These are phyloP conservation scores for Phytophthora rubi DNA, from an alignment of 352 stramenopile genomes.

Conservation along the genomic window DNA sequence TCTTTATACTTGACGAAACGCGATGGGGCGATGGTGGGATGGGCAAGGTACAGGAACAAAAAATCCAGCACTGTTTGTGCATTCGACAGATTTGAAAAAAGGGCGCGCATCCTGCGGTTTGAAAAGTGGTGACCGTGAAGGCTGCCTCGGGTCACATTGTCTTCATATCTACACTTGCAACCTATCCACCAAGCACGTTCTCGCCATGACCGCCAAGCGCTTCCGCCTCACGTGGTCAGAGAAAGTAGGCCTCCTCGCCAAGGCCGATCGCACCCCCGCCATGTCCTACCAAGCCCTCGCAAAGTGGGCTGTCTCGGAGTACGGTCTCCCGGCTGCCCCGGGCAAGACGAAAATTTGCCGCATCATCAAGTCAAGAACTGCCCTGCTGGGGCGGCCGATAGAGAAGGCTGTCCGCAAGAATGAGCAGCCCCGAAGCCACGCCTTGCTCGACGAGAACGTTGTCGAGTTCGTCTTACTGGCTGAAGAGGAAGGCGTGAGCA, in stretches of 20 bases:
- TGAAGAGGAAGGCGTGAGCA: not conserved
- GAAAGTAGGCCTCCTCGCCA: slow-evolving; percentile 3
- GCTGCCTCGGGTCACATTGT: too few species aligned
- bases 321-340: not conserved
- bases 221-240: not conserved
- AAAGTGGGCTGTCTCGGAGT: slow-evolving; percentile 1
- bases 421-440: not conserved
- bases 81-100: too few species aligned
- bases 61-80: too few species aligned
- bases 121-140: too few species aligned
- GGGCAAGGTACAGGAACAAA: too few species aligned
- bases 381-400: not conserved
- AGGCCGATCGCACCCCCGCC: not conserved
- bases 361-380: not conserved
- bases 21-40: too few species aligned
- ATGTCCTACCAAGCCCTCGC: slow-evolving; percentile 2
- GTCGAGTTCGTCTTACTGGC: slow-evolving; percentile 10
- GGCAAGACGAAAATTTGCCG: not conserved
- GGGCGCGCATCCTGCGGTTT: too few species aligned
- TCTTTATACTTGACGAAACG: too few species aligned
- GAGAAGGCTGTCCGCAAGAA: slow-evolving; percentile 7
- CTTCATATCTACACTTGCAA: not conserved
- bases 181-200: not conserved
- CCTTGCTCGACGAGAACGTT: slow-evolving; percentile 4
- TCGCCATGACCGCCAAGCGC: slow-evolving; percentile 1